Percentiles rank a stretch among this genome's conserved stretches.
phyloP scores from a whole-genome alignment of 106 monocot genomes.

The Alisma plantagoaquatica region DNA sequence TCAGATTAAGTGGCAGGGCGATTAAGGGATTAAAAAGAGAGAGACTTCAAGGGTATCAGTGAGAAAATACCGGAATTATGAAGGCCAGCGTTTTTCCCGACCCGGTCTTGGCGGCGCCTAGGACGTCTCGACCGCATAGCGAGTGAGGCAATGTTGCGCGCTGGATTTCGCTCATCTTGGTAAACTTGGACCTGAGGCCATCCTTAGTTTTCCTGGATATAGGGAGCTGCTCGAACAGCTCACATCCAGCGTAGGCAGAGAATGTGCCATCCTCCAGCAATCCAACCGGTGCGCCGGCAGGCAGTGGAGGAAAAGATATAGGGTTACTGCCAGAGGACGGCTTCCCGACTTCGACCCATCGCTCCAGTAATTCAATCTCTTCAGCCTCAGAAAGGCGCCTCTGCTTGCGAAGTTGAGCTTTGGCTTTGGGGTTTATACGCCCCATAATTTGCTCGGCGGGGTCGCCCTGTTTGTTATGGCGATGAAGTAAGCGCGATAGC shows the following conservation, averaged over 20 bases:
- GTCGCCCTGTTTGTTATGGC: too few relatives aligned
- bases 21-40: too few relatives aligned
- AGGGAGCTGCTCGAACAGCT: constrained; percentile 66
- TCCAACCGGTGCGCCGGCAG: constrained; percentile 28
- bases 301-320: constrained; percentile 38
- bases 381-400: constrained; percentile 38
- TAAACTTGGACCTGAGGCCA: constrained; percentile 52
- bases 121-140: constrained; percentile 52
- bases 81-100: constrained; percentile 71
- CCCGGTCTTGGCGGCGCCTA: constrained; percentile 76
- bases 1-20: too few relatives aligned
- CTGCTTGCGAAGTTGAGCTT: constrained; percentile 23
- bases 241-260: constrained; percentile 47
- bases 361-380: constrained; percentile 63
- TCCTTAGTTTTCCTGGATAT: constrained; percentile 78
- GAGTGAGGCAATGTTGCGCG: constrained; percentile 82
- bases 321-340: constrained; percentile 66
- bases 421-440: not conserved
- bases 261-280: constrained; percentile 20
- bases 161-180: constrained; percentile 86
- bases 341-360: constrained; percentile 68
- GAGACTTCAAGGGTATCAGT: too few relatives aligned
- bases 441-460: not conserved
- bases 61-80: constrained; percentile 80
- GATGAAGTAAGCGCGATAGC: too few relatives aligned